These are phyloP conservation scores for Trichoderma breve DNA, from an alignment of 2,329 filamentous ascomycete species.

Conservation along the genomic window DNA sequence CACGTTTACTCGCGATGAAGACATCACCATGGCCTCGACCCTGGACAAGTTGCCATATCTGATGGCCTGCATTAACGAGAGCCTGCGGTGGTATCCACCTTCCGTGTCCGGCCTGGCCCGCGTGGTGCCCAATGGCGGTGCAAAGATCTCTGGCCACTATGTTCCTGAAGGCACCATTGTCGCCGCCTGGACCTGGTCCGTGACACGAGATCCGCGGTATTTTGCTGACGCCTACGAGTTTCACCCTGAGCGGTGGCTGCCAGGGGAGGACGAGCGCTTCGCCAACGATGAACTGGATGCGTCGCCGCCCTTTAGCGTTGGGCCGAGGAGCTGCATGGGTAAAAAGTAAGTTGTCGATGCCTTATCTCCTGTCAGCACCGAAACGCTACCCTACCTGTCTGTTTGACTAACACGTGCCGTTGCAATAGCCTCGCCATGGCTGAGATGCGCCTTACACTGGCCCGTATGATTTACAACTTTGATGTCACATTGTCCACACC, in stretches of 20 bases:
- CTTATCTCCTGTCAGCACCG: too few relatives aligned
- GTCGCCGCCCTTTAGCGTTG: constrained; percentile 31
- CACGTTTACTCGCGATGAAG: constrained; percentile 14
- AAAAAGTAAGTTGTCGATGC: constrained; percentile 28
- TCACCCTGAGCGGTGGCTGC: constrained; percentile 39
- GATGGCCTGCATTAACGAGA: constrained; percentile 50
- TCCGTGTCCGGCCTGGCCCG: constrained; percentile 39
- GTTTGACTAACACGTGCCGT: not conserved
- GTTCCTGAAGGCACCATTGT: constrained; percentile 30
- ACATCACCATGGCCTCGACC: constrained; percentile 20
- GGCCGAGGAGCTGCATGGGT: constrained; percentile 34
- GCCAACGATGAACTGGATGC: constrained; percentile 27
- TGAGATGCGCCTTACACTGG: constrained; percentile 32
- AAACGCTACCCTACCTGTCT: too few relatives aligned
- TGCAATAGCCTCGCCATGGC: constrained; percentile 31
- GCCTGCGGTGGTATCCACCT: constrained; percentile 47
- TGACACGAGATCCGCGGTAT: constrained; percentile 24
- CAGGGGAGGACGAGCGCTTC: constrained; percentile 23
- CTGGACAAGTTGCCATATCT: constrained; percentile 38
- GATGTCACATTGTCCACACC: constrained; percentile 28
- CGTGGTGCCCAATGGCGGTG: constrained; percentile 30
- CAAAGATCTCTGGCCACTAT: constrained; percentile 30
- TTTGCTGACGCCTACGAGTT: constrained; percentile 34
- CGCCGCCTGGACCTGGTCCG: constrained; percentile 24
- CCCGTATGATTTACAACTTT: constrained; percentile 29